Percentiles rank a stretch among this genome's conserved stretches.
Conservation (phyloP, 2,329 filamentous ascomycete species). For the Xylariaceae sp. region DNA sequence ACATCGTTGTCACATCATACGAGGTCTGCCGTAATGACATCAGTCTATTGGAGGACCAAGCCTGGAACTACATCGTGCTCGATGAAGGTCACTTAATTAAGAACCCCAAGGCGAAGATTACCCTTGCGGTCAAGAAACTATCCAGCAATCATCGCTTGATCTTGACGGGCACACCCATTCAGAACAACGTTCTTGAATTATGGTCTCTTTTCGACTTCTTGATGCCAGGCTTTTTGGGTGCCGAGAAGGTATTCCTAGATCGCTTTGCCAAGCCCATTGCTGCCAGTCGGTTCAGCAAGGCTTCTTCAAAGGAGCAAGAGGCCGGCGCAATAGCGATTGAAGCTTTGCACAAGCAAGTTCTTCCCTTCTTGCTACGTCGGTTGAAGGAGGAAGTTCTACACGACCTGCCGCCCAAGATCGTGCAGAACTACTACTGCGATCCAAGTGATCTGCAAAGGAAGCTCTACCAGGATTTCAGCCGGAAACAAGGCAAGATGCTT, state of each 20-base stretch:
- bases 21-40: constrained; percentile 95
- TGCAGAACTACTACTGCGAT: constrained; percentile 99
- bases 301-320: constrained; percentile 97
- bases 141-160: constrained; percentile 92
- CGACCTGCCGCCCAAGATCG: constrained; percentile 93
- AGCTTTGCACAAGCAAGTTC: constrained; percentile 95
- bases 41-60: constrained; percentile 75
- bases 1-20: constrained; percentile 95
- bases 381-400: constrained; percentile 97
- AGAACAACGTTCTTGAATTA: constrained; percentile 90
- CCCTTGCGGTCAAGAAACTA: constrained; percentile 83
- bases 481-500: constrained; percentile 85
- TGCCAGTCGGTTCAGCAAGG: constrained; percentile 90
- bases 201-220: constrained; percentile 99
- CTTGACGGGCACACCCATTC: constrained; percentile 92
- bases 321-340: constrained; percentile 93
- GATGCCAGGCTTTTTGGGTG: constrained; percentile 96
- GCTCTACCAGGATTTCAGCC: constrained; percentile 93
- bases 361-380: constrained; percentile 91
- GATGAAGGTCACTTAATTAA: constrained; percentile 99
- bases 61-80: constrained; percentile 95
- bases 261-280: constrained; percentile 93
- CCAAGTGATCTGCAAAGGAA: constrained; percentile 91
- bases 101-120: constrained; percentile 96
- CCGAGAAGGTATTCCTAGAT: constrained; percentile 91